Conservation (phyloP, 2,329 filamentous ascomycete species). For the Phaeosphaeriaceae sp. region DNA sequence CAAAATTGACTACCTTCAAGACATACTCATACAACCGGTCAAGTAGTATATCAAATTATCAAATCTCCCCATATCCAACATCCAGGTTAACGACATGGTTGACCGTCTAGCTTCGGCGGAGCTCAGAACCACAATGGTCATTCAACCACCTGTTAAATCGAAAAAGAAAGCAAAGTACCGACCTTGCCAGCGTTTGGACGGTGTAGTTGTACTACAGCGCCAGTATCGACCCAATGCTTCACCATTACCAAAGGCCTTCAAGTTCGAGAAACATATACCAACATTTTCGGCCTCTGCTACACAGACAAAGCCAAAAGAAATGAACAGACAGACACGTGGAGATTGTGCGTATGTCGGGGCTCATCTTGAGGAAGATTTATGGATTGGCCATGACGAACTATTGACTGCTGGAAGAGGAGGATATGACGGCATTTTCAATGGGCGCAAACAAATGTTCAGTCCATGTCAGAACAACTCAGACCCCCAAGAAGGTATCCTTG, state of each 20-base stretch:
- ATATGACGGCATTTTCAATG: background rate
- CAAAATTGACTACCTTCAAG: too few relatives aligned
- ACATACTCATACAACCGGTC: too few relatives aligned
- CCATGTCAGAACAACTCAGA: background rate
- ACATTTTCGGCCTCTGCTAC: background rate
- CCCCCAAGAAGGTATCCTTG: background rate
- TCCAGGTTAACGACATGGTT: background rate
- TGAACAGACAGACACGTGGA: background rate
- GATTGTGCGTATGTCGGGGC: background rate
- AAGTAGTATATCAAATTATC: too few relatives aligned
- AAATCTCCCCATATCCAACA: background rate
- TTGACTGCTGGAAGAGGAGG: constrained; percentile 5
- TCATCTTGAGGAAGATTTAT: background rate
- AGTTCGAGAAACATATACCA: constrained; percentile 4
- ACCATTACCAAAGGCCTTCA: background rate
- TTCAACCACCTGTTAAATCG: background rate
- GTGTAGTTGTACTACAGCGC: constrained; percentile 24
- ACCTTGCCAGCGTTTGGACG: constrained; percentile 19
- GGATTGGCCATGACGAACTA: constrained; percentile 3
- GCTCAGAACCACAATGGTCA: constrained; percentile 5
- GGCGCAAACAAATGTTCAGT: background rate
- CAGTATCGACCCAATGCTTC: constrained; percentile 15
- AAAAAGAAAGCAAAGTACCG: constrained; percentile 14
- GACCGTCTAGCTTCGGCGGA: background rate
- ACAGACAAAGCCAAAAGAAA: background rate